Evolutionary conservation across 1,139 yeast species (phyloP).

Genomic region (Hansenula sp.): DNA sequence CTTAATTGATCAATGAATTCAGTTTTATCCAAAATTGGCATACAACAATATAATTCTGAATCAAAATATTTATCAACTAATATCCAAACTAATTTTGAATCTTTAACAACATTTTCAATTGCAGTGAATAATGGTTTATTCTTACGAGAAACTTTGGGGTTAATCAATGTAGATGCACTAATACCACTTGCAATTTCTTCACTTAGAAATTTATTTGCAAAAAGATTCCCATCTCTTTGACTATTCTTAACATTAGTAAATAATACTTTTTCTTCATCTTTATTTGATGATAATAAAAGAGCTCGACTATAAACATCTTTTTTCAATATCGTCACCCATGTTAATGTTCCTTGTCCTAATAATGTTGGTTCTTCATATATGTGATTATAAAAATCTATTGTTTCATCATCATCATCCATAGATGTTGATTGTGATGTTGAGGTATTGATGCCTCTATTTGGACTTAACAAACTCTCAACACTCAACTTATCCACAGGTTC

Average conservation of each 20-base stretch:
- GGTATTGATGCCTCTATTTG: too few species aligned
- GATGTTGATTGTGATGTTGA: too few species aligned
- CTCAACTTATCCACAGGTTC: too few species aligned
- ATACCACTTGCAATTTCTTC: not conserved
- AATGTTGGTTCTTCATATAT: not conserved
- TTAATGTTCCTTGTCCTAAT: not conserved
- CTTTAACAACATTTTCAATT: not conserved
- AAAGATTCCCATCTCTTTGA: not conserved
- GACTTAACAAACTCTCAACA: not conserved
- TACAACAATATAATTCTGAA: not conserved
- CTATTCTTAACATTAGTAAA: not conserved
- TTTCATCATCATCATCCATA: not conserved
- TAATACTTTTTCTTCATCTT: not conserved
- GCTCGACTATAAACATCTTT: conserved; percentile 1
- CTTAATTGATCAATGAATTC: not conserved
- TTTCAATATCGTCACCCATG: not conserved
- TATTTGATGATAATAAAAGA: not conserved
- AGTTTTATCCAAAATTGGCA: conserved; percentile 1
- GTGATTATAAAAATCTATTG: not conserved
- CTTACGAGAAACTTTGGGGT: too few species aligned
- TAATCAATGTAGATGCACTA: not conserved
- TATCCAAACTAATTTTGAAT: conserved; percentile 1
- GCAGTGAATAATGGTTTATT: not conserved
- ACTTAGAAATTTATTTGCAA: not conserved
- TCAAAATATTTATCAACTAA: conserved; percentile 2